phyloP scores from a whole-genome alignment of 2,329 filamentous ascomycete species.

The Penicillium palitans region DNA sequence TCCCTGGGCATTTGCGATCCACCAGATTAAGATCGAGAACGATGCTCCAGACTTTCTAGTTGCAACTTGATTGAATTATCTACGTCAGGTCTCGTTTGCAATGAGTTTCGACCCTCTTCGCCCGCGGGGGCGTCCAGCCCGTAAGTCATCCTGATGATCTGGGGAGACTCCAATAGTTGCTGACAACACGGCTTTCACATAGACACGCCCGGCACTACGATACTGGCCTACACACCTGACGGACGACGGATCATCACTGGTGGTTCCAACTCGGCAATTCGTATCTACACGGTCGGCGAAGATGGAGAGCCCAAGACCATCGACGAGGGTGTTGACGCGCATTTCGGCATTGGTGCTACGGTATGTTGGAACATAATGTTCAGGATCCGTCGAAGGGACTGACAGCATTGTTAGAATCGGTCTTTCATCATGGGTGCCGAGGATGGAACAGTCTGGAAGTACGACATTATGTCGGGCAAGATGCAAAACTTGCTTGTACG shows the following conservation, averaged over 20 bases:
- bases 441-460: constrained; percentile 93
- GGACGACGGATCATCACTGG: constrained; percentile 85
- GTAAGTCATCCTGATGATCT: constrained; percentile 38
- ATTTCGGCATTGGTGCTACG: constrained; percentile 73
- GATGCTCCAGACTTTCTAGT: constrained; percentile 15
- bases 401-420: constrained; percentile 56
- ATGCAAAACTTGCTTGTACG: constrained; percentile 83
- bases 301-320: constrained; percentile 91
- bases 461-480: constrained; percentile 67
- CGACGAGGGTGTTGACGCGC: constrained; percentile 86
- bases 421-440: constrained; percentile 89
- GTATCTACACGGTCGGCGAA: constrained; percentile 86
- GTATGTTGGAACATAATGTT: constrained; percentile 41
- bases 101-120: constrained; percentile 42
- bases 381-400: constrained; percentile 3
- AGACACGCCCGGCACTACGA: constrained; percentile 85
- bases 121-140: constrained; percentile 48
- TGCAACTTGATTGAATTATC: constrained; percentile 2
- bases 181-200: constrained; percentile 12
- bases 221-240: constrained; percentile 84
- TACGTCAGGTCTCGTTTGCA: constrained; percentile 1
- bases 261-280: constrained; percentile 89
- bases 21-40: constrained; percentile 8
- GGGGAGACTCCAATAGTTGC: neutral
- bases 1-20: constrained; percentile 11